Evolutionary conservation across 805 yeast species (phyloP).

Genomic region (Yarrowia sp.): DNA sequence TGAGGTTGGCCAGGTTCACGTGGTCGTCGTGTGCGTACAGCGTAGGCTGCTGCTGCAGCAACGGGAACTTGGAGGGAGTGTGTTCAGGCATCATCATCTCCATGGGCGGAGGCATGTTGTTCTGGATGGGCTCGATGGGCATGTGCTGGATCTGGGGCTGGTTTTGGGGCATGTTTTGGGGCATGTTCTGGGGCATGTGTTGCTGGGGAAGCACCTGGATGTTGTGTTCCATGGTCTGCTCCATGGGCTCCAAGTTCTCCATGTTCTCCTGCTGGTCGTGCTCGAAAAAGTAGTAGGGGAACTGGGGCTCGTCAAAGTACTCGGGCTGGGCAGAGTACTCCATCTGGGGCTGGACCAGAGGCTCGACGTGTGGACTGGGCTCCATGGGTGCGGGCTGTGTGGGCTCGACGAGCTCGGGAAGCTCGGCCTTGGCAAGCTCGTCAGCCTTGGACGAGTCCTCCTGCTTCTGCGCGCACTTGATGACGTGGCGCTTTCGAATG

Average conservation of each 20-base stretch:
- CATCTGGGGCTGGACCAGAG: not conserved
- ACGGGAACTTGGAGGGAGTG: not conserved
- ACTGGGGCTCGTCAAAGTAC: slow-evolving; percentile 5
- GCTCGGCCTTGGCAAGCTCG: not conserved
- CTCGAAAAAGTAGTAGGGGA: slow-evolving; percentile 3
- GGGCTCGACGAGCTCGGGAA: not conserved
- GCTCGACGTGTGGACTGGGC: not conserved
- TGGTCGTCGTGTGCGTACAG: slow-evolving; percentile 67
- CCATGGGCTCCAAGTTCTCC: too few relatives aligned
- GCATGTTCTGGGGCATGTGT: not conserved
- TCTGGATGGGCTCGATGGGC: not conserved
- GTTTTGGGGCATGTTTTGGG: not conserved
- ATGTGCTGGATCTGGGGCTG: not conserved
- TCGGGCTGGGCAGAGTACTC: not conserved
- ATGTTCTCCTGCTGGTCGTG: too few relatives aligned
- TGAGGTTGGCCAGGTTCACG: slow-evolving; percentile 87
- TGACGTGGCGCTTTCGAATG: slow-evolving; percentile 66
- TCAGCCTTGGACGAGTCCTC: slow-evolving; percentile 5
- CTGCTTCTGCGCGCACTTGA: slow-evolving; percentile 30
- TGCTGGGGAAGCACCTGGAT: not conserved
- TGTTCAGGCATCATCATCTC: not conserved
- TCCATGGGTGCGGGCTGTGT: too few relatives aligned
- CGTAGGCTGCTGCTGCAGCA: slow-evolving; percentile 9
- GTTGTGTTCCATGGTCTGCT: too few relatives aligned
- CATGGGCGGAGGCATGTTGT: not conserved